Base-by-base conservation (phyloP, 352 stramenopile species). In the Globisporangium orthogonon region DNA sequence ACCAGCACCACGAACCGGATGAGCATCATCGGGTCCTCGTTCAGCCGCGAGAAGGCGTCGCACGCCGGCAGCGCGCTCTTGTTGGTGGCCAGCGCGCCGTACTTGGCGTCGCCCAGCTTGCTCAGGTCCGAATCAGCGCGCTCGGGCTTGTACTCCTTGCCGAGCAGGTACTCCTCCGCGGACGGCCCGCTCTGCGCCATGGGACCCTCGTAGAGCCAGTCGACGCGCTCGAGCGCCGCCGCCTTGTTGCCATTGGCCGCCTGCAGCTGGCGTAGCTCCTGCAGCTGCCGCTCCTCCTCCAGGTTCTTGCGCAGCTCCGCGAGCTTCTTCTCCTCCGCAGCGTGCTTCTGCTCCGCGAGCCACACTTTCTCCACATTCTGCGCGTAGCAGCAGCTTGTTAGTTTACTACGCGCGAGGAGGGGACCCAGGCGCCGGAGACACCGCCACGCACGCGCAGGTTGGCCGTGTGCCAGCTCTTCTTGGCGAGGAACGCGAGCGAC, bases 331-430 rank as follows among this genome's bases (percentile, higher is more conserved):
- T 95, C 86, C 71, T 99, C 96, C 2, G 83, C 84, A 41, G 81
- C 86, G 62, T 97, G 81, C 66, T 97, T 94, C 63, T 98, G 94
- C 81, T 99, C 96, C 10, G 91, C 94, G 49, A 98, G 83, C 96
- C 94, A 98, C 47, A 99, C 96, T 71, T 98, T 97, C 81, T 99
- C 95, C 54, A 98, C 91, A 89, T 99, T 99, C 74, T 96, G 35
- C 2, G 37, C 3, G 11, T 0, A 17, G 13, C 4, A 10, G 35
- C 35, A 40, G 35, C 4, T 7, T 11, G 35, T 40, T 11, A 40
- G 35, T 40, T 23, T 23, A 23, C 23, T 23, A 23, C 23, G 23
- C 23, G 23, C 23, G 23, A 23, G 23, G 23, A 23, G 23, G 23
- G 23, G 1, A 23, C 23, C 23, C 23, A 23, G 23, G 23, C 23